Conservation (phyloP, 495 filamentous ascomycete species). For the Podospora australis region DNA sequence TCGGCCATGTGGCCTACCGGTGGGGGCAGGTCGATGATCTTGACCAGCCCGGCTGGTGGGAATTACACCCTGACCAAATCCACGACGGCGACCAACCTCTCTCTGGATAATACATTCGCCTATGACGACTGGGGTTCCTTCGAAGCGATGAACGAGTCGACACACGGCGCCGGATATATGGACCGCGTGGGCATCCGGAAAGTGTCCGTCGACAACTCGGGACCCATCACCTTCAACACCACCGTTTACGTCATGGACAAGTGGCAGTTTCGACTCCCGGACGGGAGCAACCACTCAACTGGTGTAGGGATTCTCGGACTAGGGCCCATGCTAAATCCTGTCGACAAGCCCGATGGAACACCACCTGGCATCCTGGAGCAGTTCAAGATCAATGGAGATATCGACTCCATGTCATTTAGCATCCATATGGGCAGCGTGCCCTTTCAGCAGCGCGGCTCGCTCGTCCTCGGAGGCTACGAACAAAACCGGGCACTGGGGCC, state of each 20-base stretch:
- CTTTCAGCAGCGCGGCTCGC: constrained; percentile 27
- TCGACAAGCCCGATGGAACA: background rate
- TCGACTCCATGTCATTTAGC: constrained; percentile 40
- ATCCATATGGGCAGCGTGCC: constrained; percentile 45
- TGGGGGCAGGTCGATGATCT: background rate
- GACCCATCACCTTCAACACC: background rate
- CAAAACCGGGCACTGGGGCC: constrained; percentile 18
- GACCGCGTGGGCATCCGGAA: background rate
- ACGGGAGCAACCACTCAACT: background rate
- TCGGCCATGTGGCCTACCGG: constrained; percentile 13
- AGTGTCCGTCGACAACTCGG: background rate
- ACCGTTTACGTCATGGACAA: background rate
- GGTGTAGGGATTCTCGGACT: background rate
- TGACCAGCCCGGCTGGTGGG: background rate
- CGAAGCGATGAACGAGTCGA: background rate
- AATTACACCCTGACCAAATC: constrained; percentile 1
- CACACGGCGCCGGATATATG: background rate
- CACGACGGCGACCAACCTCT: background rate
- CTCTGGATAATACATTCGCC: background rate
- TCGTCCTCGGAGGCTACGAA: constrained; percentile 46
- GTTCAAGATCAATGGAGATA: constrained; percentile 14
- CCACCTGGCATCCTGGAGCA: constrained; percentile 12
- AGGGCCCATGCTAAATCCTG: background rate
- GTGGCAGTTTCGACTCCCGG: background rate
- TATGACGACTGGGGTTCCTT: background rate